Conservation (phyloP, 2,329 filamentous ascomycete genomes). For the Paradendryphiella salina region DNA sequence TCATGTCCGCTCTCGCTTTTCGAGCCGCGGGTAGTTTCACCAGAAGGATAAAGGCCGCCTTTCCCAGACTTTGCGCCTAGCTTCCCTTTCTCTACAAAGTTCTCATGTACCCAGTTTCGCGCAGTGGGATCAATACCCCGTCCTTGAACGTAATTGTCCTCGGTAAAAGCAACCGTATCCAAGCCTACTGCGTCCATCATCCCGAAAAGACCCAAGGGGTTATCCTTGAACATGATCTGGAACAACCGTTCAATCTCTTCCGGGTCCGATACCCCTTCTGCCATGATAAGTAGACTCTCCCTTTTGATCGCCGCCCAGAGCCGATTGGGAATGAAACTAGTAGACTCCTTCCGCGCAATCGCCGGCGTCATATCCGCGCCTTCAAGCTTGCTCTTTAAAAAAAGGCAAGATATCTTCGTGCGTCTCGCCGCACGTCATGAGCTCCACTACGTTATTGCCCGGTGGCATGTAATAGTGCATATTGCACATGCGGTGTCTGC, state of each 20-base stretch:
- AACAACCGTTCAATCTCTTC: slow-evolving; percentile 57
- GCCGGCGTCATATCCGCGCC: slow-evolving; percentile 52
- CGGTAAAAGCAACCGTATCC: slow-evolving; percentile 59
- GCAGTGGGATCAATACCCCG: slow-evolving; percentile 50
- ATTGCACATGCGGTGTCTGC: slow-evolving; percentile 43
- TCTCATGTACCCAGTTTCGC: slow-evolving; percentile 51
- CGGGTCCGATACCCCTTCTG: slow-evolving; percentile 55
- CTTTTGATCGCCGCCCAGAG: slow-evolving; percentile 62
- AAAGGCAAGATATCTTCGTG: slow-evolving; percentile 51
- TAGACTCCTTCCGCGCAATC: slow-evolving; percentile 54
- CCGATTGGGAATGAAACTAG: slow-evolving; percentile 60
- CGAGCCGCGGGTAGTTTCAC: slow-evolving; percentile 47
- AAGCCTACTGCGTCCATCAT: slow-evolving; percentile 58
- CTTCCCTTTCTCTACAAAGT: slow-evolving; percentile 54
- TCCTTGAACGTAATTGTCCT: slow-evolving; percentile 58
- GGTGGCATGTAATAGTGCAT: slow-evolving; percentile 58
- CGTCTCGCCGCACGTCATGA: slow-evolving; percentile 59
- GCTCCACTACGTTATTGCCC: slow-evolving; percentile 52
- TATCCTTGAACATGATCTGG: slow-evolving; percentile 45
- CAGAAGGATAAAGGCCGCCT: slow-evolving; percentile 20
- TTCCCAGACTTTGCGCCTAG: slow-evolving; percentile 50
- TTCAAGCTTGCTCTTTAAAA: slow-evolving; percentile 46
- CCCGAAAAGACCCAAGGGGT: slow-evolving; percentile 40
- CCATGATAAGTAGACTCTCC: slow-evolving; percentile 55
- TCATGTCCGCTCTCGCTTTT: slow-evolving; percentile 8